These are phyloP conservation scores for Abrus pulchellus DNA, from an alignment of 306 rosid genomes.

Conservation along the genomic window DNA sequence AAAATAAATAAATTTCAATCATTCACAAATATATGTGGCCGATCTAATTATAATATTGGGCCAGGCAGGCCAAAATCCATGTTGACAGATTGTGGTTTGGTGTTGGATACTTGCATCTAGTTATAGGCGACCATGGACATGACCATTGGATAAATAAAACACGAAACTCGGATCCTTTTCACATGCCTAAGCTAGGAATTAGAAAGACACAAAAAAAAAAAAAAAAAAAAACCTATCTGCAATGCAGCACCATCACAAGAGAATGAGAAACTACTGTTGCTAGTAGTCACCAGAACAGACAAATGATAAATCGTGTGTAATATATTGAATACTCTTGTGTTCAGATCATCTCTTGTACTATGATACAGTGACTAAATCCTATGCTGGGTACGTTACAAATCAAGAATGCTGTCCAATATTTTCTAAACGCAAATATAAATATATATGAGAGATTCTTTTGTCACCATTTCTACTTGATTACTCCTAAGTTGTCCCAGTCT, in stretches of 20 bases:
- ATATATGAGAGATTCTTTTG: too few species aligned
- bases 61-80: too few species aligned
- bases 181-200: not conserved
- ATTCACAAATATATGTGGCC: too few species aligned
- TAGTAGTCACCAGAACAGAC: not conserved
- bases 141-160: too few species aligned
- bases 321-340: conserved; percentile 19
- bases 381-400: conserved; percentile 18
- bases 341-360: conserved; percentile 19
- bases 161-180: not conserved
- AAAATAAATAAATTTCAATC: too few species aligned
- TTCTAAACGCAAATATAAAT: not conserved
- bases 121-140: too few species aligned
- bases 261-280: not conserved
- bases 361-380: conserved; percentile 45
- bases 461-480: conserved; percentile 40
- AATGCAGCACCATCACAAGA: not conserved
- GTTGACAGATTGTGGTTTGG: too few species aligned
- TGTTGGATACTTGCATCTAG: too few species aligned
- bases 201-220: not conserved
- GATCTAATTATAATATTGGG: too few species aligned
- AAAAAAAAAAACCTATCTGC: not conserved
- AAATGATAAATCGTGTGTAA: conserved; percentile 24
- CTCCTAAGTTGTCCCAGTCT: conserved; percentile 37
- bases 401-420: conserved; percentile 42